Evolutionary conservation across 306 rosid genomes (phyloP).

Genomic region (Abrus pulchellus): DNA sequence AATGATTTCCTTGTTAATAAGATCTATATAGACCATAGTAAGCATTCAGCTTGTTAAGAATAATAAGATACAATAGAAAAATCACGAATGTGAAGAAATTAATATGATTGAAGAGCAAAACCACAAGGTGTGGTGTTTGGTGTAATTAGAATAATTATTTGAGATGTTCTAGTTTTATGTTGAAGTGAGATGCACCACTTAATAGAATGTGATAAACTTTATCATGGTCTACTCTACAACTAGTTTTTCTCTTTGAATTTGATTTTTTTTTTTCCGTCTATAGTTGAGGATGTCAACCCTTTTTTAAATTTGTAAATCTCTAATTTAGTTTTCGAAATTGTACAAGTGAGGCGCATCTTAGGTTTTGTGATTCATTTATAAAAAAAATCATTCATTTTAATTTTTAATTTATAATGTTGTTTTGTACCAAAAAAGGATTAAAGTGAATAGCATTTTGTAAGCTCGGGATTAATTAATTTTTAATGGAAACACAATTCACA

Average conservation of each 20-base stretch:
- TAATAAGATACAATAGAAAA: neutral
- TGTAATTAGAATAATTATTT: neutral
- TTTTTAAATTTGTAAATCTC: no score
- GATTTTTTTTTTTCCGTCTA: neutral
- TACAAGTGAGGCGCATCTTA: no score
- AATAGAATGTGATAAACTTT: neutral
- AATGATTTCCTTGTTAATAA: conserved; percentile 1
- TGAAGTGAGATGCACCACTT: neutral
- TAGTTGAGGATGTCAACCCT: neutral
- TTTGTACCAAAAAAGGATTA: no score
- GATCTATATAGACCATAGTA: conserved; percentile 16
- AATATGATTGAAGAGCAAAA: conserved; percentile 6
- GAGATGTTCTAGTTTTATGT: neutral
- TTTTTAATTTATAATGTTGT: no score
- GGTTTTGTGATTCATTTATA: no score
- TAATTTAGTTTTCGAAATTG: no score
- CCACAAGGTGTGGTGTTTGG: neutral
- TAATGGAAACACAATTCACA: no score
- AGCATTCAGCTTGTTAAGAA: conserved; percentile 22
- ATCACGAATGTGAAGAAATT: conserved; percentile 10
- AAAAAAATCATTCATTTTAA: no score
- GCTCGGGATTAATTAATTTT: no score
- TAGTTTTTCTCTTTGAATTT: conserved; percentile 1
- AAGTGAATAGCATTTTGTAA: no score
- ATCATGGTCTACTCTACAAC: neutral